phyloP scores from a whole-genome alignment of 768 basidiomycete species.

The Tremella mesenterica region DNA sequence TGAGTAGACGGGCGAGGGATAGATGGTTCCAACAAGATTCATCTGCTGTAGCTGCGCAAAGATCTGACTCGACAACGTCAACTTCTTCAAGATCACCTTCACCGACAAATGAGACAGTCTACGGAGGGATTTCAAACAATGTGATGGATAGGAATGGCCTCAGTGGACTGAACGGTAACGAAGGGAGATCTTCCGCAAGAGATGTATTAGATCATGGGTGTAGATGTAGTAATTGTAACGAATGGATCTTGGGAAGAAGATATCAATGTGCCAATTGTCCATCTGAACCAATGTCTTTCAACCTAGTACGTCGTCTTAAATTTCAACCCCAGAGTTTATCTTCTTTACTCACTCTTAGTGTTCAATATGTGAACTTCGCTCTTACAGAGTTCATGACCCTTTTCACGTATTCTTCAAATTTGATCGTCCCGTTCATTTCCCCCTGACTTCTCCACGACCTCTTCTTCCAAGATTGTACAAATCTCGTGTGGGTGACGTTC shows the following conservation, averaged over 20 bases:
- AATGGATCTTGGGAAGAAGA: slow-evolving; percentile 60
- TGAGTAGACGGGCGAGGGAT: slow-evolving; percentile 63
- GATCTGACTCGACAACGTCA: background rate
- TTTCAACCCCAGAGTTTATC: slow-evolving; percentile 4
- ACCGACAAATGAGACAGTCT: slow-evolving; percentile 63
- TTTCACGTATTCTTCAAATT: slow-evolving; percentile 83
- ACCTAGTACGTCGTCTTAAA: slow-evolving; percentile 55
- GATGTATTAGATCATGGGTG: slow-evolving; percentile 33
- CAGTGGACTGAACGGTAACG: background rate
- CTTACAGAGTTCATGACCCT: slow-evolving; percentile 71
- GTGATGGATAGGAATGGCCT: slow-evolving; percentile 11
- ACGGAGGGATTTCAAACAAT: slow-evolving; percentile 40
- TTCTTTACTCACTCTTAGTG: slow-evolving; percentile 52
- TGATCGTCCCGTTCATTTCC: slow-evolving; percentile 63
- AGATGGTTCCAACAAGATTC: slow-evolving; percentile 71
- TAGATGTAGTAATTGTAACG: slow-evolving; percentile 27
- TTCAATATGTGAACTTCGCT: slow-evolving; percentile 64
- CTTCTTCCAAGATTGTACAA: slow-evolving; percentile 56
- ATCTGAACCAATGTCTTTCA: slow-evolving; percentile 62
- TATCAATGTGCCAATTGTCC: slow-evolving; percentile 89
- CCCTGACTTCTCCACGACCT: slow-evolving; percentile 52
- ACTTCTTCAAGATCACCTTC: slow-evolving; percentile 55
- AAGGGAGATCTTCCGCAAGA: slow-evolving; percentile 1
- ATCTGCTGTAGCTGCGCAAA: slow-evolving; percentile 43
- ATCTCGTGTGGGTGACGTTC: slow-evolving; percentile 18